phyloP scores from a whole-genome alignment of 257 asterid species.

The Fraxinus anomala region DNA sequence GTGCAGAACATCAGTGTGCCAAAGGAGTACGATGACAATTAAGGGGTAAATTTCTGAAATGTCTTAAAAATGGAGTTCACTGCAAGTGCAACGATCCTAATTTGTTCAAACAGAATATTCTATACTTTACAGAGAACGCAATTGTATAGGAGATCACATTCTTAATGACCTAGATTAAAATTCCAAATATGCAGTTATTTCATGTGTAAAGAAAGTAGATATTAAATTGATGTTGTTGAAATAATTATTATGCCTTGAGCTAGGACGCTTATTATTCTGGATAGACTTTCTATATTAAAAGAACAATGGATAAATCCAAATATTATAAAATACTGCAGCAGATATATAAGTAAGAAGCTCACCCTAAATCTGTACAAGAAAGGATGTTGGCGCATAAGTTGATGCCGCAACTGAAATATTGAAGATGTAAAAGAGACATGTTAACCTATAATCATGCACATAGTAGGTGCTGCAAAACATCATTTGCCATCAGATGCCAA shows the following conservation, averaged over 20 bases:
- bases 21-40: too few relatives aligned
- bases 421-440: slow-evolving; percentile 12
- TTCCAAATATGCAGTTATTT: background rate
- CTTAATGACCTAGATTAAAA: background rate
- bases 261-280: background rate
- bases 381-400: slow-evolving; percentile 37
- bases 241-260: background rate
- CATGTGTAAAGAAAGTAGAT: background rate
- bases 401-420: slow-evolving; percentile 37
- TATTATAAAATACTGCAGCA: background rate
- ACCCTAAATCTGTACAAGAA: slow-evolving; percentile 40
- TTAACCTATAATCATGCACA: background rate
- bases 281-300: background rate
- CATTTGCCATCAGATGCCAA: background rate
- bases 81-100: too few relatives aligned
- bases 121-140: background rate
- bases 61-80: too few relatives aligned
- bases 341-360: slow-evolving; percentile 17
- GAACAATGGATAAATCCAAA: background rate
- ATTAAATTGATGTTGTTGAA: background rate
- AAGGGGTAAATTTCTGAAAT: too few relatives aligned
- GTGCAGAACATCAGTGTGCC: too few relatives aligned
- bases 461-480: background rate
- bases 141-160: background rate
- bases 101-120: too few relatives aligned